Evolutionary conservation across 2,329 filamentous ascomycete genomes (phyloP).

Genomic region (Fusarium sp.): DNA sequence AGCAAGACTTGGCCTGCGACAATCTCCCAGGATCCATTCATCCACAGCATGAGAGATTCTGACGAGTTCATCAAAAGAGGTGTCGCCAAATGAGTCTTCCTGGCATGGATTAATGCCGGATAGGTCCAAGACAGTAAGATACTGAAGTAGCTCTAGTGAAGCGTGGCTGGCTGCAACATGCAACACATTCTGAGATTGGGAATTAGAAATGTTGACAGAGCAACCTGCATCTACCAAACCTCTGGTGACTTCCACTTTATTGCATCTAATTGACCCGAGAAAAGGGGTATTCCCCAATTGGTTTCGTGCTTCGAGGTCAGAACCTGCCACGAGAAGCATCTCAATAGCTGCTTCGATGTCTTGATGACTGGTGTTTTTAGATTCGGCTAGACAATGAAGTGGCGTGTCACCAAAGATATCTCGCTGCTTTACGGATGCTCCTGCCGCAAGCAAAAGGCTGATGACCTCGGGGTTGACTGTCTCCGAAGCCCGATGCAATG

Average conservation of each 20-base stretch:
- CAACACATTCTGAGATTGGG: rapidly evolving
- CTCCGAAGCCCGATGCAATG: not conserved
- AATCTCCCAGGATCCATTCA: rapidly evolving
- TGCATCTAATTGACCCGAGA: too few relatives aligned
- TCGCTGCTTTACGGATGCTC: conserved; percentile 1
- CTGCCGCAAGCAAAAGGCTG: not conserved
- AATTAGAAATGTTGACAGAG: not conserved
- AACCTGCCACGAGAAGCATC: not conserved
- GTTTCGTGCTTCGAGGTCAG: not conserved
- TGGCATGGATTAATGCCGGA: not conserved
- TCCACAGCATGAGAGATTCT: rapidly evolving
- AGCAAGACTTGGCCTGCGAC: not conserved
- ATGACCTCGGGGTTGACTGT: not conserved
- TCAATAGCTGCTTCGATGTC: not conserved
- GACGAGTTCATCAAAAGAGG: not conserved
- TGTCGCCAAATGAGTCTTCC: not conserved
- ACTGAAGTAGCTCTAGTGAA: not conserved
- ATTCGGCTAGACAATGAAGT: not conserved
- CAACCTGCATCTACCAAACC: not conserved
- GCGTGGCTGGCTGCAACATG: not conserved
- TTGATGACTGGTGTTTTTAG: rapidly evolving
- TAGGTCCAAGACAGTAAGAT: not conserved
- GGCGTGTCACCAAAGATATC: rapidly evolving
- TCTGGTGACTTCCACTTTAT: not conserved
- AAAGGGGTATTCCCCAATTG: rapidly evolving